Evolutionary conservation across 2,329 filamentous ascomycete genomes (phyloP).

Genomic region (Fusarium sp.): DNA sequence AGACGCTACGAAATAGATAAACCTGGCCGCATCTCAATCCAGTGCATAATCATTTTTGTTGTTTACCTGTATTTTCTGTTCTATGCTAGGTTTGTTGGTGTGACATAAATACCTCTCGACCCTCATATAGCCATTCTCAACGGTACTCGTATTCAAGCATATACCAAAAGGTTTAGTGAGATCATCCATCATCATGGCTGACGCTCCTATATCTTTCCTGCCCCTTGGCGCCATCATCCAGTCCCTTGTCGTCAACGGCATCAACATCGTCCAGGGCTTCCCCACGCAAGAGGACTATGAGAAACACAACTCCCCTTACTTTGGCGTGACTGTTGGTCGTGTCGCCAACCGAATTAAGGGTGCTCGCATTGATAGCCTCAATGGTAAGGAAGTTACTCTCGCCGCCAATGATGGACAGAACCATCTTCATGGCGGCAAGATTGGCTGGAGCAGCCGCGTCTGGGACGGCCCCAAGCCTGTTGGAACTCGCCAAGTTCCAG

Average conservation of each 20-base stretch:
- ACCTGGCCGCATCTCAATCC: conserved; percentile 25
- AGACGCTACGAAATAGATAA: conserved; percentile 21
- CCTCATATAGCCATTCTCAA: conserved; percentile 10
- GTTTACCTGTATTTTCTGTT: conserved; percentile 1
- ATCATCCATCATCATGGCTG: conserved; percentile 47
- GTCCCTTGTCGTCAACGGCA: conserved; percentile 76
- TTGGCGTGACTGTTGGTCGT: conserved; percentile 92
- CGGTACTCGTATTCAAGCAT: background rate
- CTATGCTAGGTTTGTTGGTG: background rate
- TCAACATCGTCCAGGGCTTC: conserved; percentile 91
- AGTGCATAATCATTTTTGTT: background rate
- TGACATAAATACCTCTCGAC: conserved; percentile 11
- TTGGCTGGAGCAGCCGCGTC: conserved; percentile 82
- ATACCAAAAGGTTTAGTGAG: conserved; percentile 5
- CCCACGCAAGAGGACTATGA: conserved; percentile 77
- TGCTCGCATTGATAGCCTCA: conserved; percentile 76
- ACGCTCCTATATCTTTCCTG: conserved; percentile 70
- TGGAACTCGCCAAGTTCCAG: conserved; percentile 58
- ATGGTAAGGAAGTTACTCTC: conserved; percentile 74
- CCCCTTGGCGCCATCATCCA: conserved; percentile 83
- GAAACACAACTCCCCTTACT: conserved; percentile 78
- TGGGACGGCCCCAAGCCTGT: conserved; percentile 76
- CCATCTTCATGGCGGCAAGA: conserved; percentile 73
- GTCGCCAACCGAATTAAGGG: conserved; percentile 81
- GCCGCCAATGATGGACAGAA: conserved; percentile 81